These are phyloP conservation scores for Suillus ampliporus DNA, from an alignment of 768 basidiomycete species.

Conservation along the genomic window DNA sequence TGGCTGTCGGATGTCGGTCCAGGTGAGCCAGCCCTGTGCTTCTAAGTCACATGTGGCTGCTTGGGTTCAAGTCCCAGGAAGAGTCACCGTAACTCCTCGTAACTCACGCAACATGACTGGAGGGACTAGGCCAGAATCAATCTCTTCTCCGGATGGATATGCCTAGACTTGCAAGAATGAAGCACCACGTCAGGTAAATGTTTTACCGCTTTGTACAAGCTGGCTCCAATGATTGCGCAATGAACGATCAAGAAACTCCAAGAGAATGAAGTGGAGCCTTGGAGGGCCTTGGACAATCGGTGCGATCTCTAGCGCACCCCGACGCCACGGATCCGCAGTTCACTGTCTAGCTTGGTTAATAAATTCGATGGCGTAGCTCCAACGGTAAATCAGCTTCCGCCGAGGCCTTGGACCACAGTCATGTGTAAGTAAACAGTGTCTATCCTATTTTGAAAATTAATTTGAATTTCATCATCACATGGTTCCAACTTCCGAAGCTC, in stretches of 20 bases:
- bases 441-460: not conserved
- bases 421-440: not conserved
- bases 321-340: not conserved
- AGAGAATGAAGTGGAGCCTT: not conserved
- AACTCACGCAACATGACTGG: not conserved
- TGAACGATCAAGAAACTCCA: not conserved
- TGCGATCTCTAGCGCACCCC: not conserved
- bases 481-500: not conserved
- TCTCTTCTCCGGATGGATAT: not conserved
- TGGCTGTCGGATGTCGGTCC: not conserved
- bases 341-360: not conserved
- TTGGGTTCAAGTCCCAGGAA: not conserved
- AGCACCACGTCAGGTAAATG: not conserved
- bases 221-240: not conserved
- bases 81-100: too few species aligned
- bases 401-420: not conserved
- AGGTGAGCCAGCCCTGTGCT: not conserved
- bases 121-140: not conserved
- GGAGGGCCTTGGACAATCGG: constrained; percentile 1
- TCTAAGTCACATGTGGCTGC: not conserved
- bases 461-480: not conserved
- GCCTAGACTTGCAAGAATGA: not conserved
- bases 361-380: not conserved
- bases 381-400: not conserved
- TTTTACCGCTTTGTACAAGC: not conserved